phyloP scores from a whole-genome alignment of 1,139 yeast genomes.

The Eremothecium gossypii region DNA sequence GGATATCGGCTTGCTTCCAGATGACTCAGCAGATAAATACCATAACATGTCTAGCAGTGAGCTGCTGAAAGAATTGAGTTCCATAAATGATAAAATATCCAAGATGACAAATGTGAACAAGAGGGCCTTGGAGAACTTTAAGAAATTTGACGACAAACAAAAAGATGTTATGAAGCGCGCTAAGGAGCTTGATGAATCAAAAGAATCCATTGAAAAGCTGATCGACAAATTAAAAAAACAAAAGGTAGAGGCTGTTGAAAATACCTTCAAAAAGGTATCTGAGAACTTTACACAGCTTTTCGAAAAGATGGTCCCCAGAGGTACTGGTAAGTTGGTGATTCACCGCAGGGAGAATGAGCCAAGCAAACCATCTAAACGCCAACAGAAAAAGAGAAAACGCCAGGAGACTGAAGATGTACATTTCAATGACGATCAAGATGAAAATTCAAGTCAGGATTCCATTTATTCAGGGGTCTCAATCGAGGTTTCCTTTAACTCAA shows the following conservation, averaged over 20 bases:
- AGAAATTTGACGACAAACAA: slow-evolving; percentile 63
- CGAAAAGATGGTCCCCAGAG: slow-evolving; percentile 74
- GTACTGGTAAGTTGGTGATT: slow-evolving; percentile 66
- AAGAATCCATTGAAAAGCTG: slow-evolving; percentile 61
- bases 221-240: slow-evolving; percentile 66
- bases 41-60: slow-evolving; percentile 40
- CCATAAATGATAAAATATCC: slow-evolving; percentile 48
- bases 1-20: slow-evolving; percentile 81
- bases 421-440: slow-evolving; percentile 7
- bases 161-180: slow-evolving; percentile 58
- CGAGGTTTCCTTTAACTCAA: slow-evolving; percentile 83
- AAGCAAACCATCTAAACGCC: slow-evolving; percentile 28
- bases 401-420: slow-evolving; percentile 17
- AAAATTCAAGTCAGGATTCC: slow-evolving; percentile 32
- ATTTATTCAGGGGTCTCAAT: slow-evolving; percentile 77
- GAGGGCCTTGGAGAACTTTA: slow-evolving; percentile 81
- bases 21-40: slow-evolving; percentile 59
- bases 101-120: slow-evolving; percentile 75
- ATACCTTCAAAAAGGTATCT: slow-evolving; percentile 72
- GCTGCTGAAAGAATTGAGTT: slow-evolving; percentile 47
- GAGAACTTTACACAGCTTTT: slow-evolving; percentile 65
- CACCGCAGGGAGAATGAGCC: slow-evolving; percentile 24
- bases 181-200: slow-evolving; percentile 61
- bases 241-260: slow-evolving; percentile 73
- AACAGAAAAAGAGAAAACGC: slow-evolving; percentile 17